Evolutionary conservation across 305 asterid genomes (phyloP).

Genomic region (Fraxinus greggii): DNA sequence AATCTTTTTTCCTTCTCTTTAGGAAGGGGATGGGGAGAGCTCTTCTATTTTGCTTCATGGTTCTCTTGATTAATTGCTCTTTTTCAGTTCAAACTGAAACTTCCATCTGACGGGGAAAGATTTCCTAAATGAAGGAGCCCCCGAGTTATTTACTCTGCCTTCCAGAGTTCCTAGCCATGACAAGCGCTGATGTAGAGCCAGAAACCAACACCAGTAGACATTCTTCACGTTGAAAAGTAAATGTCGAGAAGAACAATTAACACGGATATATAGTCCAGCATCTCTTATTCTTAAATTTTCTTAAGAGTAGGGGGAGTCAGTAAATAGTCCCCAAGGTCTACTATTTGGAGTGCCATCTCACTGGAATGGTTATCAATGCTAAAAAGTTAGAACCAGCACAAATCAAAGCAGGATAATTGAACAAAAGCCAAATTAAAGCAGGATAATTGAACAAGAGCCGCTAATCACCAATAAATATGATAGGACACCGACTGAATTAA

Average conservation of each 20-base stretch:
- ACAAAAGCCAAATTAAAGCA: background rate
- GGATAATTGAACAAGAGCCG: background rate
- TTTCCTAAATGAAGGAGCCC: background rate
- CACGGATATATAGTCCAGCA: background rate
- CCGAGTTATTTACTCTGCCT: background rate
- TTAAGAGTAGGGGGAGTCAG: background rate
- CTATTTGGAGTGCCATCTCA: background rate
- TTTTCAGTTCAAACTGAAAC: background rate
- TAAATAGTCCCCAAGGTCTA: background rate
- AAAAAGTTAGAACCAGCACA: background rate
- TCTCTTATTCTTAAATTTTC: background rate
- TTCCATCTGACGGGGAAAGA: background rate
- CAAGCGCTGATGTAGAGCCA: background rate
- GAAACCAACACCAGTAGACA: background rate
- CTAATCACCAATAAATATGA: background rate
- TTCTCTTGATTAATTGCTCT: background rate
- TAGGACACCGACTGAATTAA: background rate
- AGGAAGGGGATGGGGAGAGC: background rate
- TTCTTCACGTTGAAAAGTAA: background rate
- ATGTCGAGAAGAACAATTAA: background rate
- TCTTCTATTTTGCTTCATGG: background rate
- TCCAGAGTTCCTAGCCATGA: conserved; percentile 1
- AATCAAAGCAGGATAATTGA: background rate
- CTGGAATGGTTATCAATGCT: background rate
- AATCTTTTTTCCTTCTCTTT: background rate